Percentiles rank a stretch among this genome's conserved stretches.
Evolutionary conservation across 2,329 filamentous ascomycete species (phyloP).

Genomic region (Cladosporium phlei): DNA sequence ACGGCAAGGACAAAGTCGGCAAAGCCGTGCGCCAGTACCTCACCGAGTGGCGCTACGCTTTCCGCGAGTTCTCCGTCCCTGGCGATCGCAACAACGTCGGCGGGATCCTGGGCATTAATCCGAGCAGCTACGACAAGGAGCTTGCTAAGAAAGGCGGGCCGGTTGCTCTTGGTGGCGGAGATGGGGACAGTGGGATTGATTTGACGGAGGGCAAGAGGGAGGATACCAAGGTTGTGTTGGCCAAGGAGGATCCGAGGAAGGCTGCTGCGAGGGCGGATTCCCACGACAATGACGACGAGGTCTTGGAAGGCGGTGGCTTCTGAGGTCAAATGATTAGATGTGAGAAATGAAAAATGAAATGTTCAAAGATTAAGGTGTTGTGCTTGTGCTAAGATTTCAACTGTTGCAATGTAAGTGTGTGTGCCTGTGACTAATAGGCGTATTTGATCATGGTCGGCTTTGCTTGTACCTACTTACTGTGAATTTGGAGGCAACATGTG

Average conservation of each 20-base stretch:
- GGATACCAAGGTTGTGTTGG: conserved; percentile 34
- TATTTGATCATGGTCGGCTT: no score
- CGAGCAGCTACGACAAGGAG: conserved; percentile 53
- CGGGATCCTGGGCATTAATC: conserved; percentile 61
- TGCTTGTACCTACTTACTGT: no score
- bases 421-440: no score
- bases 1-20: conserved; percentile 97
- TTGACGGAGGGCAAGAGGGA: conserved; percentile 26
- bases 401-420: no score
- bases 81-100: conserved; percentile 84
- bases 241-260: conserved; percentile 32
- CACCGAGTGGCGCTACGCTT: conserved; percentile 93
- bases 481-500: no score
- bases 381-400: no score
- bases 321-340: conserved; percentile 12
- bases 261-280: conserved; percentile 17
- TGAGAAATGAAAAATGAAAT: conserved; percentile 11
- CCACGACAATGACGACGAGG: conserved; percentile 19
- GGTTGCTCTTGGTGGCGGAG: conserved; percentile 34
- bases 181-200: conserved; percentile 36
- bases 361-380: no score
- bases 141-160: conserved; percentile 22
- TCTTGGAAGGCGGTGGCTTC: conserved; percentile 6
- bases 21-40: conserved; percentile 87
- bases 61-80: conserved; percentile 91